Evolutionary conservation across 2,329 filamentous ascomycete species (phyloP).

Genomic region (Stachybotrys elegans): DNA sequence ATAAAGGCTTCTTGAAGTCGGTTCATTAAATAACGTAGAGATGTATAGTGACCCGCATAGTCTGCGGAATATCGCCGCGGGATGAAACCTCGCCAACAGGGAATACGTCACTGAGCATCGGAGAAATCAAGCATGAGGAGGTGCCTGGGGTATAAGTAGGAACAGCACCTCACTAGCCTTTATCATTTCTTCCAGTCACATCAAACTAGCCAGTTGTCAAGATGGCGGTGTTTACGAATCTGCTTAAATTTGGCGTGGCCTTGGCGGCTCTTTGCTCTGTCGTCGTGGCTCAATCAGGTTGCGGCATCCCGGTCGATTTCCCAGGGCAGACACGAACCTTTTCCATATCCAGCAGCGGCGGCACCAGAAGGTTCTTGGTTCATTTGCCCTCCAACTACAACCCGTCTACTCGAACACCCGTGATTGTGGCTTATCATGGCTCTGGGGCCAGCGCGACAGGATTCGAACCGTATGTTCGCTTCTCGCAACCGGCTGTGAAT

Average conservation of each 20-base stretch:
- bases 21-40: too few relatives aligned
- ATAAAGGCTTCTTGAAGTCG: too few relatives aligned
- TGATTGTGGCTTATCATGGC: constrained; percentile 44
- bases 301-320: constrained; percentile 13
- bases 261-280: not conserved
- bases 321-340: constrained; percentile 14
- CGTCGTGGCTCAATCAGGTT: constrained; percentile 8
- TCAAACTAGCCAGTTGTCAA: not conserved
- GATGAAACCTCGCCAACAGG: not conserved
- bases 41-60: too few relatives aligned
- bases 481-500: constrained; percentile 33
- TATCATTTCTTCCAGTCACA: not conserved
- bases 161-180: not conserved
- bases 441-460: constrained; percentile 26
- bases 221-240: not conserved
- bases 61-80: too few relatives aligned
- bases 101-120: not conserved
- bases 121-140: not conserved
- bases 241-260: not conserved
- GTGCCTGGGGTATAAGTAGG: not conserved
- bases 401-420: constrained; percentile 24
- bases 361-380: constrained; percentile 12
- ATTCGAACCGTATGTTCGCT: constrained; percentile 27
- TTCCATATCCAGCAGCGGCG: constrained; percentile 16
- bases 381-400: constrained; percentile 26